Evolutionary conservation across 164 flowering plant species (phyloP).

Genomic region (Tetrastigma voinierianum): DNA sequence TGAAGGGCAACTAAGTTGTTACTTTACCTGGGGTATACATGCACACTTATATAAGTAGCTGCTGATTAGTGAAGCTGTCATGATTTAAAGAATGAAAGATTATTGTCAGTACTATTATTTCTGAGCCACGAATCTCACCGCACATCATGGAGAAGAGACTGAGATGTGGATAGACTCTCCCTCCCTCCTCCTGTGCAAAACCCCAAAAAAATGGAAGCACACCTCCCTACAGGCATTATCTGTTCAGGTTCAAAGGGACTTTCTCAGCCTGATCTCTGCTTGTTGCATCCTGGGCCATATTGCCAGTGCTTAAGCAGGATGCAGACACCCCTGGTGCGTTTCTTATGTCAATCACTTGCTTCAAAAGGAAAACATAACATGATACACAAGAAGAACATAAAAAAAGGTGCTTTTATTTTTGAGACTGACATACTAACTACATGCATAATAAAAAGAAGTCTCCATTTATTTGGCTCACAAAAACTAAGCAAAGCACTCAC

Average conservation of each 20-base stretch:
- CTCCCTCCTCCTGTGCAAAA: slow-evolving; percentile 61
- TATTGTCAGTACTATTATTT: slow-evolving; percentile 10
- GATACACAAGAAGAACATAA: slow-evolving; percentile 1
- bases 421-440: slow-evolving; percentile 8
- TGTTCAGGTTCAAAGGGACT: slow-evolving; percentile 99
- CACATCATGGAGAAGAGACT: slow-evolving; percentile 32
- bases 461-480: slow-evolving; percentile 10
- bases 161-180: slow-evolving; percentile 23
- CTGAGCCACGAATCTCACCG: slow-evolving; percentile 11
- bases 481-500: slow-evolving; percentile 40
- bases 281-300: slow-evolving; percentile 21
- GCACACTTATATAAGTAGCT: no score
- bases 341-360: slow-evolving; percentile 42
- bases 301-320: slow-evolving; percentile 42
- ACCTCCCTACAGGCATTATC: slow-evolving; percentile 99
- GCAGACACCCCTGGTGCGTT: slow-evolving; percentile 98
- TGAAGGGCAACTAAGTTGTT: no score
- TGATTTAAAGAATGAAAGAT: no score
- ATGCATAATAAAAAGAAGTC: slow-evolving; percentile 19
- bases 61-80: no score
- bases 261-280: slow-evolving; percentile 84
- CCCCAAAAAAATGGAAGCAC: slow-evolving; percentile 59
- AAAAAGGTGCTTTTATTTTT: slow-evolving; percentile 25
- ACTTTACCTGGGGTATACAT: no score
- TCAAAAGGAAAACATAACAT: slow-evolving; percentile 5